Evolutionary conservation across 1,284 basidiomycete genomes (phyloP).

Genomic region (Blastosporella zonata): DNA sequence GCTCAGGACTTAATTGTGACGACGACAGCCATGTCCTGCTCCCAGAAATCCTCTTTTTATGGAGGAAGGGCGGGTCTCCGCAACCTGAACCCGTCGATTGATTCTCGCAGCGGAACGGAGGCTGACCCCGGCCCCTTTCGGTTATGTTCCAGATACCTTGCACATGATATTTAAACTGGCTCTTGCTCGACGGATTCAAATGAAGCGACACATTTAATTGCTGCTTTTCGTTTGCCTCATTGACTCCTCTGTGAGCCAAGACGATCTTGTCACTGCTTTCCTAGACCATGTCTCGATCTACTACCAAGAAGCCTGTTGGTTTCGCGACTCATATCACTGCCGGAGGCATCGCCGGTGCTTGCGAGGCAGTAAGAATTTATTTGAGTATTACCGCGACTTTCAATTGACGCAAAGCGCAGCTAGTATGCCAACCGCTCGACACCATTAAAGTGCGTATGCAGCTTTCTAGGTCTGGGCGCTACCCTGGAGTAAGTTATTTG

Average conservation of each 20-base stretch:
- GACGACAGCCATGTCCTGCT: constrained; percentile 1
- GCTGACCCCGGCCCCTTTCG: constrained; percentile 11
- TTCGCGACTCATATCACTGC: constrained; percentile 91
- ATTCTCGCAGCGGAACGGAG: constrained; percentile 13
- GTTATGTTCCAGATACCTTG: constrained; percentile 27
- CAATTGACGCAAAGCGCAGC: constrained; percentile 34
- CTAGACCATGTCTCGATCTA: constrained; percentile 51
- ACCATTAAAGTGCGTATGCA: constrained; percentile 99
- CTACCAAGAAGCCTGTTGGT: constrained; percentile 69
- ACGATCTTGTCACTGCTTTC: not conserved
- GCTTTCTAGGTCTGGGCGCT: constrained; percentile 76
- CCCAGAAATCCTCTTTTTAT: constrained; percentile 12
- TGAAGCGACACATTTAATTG: constrained; percentile 3
- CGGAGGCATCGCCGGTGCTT: constrained; percentile 87
- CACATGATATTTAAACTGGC: constrained; percentile 27
- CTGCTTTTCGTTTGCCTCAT: not conserved
- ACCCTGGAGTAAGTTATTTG: constrained; percentile 67
- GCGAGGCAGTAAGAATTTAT: constrained; percentile 74
- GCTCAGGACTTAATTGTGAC: too few species aligned
- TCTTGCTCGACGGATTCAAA: constrained; percentile 12
- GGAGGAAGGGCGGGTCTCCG: constrained; percentile 32
- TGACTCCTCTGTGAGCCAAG: not conserved
- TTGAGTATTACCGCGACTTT: constrained; percentile 4
- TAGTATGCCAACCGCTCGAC: constrained; percentile 84
- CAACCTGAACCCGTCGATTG: constrained; percentile 12